Conservation (phyloP, 768 basidiomycete species). For the Suillus decipiens region DNA sequence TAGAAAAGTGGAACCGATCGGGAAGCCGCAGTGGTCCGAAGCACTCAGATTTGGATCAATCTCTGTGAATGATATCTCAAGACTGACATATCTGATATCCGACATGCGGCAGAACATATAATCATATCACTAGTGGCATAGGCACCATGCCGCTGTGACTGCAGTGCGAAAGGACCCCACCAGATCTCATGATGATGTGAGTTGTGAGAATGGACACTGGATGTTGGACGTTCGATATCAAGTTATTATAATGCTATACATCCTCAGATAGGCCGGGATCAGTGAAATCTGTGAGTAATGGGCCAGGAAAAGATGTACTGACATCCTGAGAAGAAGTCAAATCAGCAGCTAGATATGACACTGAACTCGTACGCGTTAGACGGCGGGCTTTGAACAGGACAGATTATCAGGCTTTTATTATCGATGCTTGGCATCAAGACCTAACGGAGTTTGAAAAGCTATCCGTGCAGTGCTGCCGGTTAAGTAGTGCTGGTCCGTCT, state of each 20-base stretch:
- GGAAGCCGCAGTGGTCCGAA: not conserved
- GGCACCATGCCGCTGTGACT: not conserved
- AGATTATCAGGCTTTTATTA: no score
- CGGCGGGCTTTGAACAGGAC: no score
- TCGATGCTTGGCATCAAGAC: no score
- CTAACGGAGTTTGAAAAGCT: no score
- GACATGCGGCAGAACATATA: not conserved
- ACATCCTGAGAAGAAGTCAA: not conserved
- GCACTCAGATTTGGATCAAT: not conserved
- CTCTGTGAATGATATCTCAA: not conserved
- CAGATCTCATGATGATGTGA: not conserved
- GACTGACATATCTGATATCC: not conserved
- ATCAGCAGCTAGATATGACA: not conserved
- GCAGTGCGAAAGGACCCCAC: not conserved
- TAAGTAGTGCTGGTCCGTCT: no score
- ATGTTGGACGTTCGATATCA: not conserved
- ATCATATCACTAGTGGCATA: not conserved
- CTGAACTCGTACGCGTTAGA: not conserved
- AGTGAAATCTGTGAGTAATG: not conserved
- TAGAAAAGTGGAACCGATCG: not conserved
- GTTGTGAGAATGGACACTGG: not conserved
- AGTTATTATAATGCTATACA: not conserved
- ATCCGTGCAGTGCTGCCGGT: no score
- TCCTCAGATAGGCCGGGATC: not conserved
- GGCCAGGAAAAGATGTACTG: not conserved